Percentiles rank a stretch among this genome's conserved stretches.
Evolutionary conservation across 768 basidiomycete species (phyloP).

Genomic region (Gloeopeniophorella convolvens): DNA sequence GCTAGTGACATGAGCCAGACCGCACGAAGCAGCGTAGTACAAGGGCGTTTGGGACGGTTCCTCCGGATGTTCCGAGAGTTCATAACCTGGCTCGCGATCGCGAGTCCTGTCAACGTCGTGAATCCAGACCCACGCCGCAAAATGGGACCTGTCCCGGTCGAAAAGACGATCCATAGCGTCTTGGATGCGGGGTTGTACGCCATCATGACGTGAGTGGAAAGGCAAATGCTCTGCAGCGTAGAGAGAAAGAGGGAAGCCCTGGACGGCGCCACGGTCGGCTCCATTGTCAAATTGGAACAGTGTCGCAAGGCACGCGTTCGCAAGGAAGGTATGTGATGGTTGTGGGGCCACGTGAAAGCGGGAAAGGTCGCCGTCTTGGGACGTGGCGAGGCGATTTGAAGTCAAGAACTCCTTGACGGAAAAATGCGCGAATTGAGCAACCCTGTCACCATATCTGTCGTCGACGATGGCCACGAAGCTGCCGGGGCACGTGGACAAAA

Average conservation of each 20-base stretch:
- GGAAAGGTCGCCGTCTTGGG: neutral
- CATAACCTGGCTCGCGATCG: neutral
- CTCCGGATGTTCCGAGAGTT: neutral
- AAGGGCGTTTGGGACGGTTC: neutral
- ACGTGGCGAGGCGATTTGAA: neutral
- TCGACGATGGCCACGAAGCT: neutral
- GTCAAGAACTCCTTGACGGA: constrained; percentile 2
- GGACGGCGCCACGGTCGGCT: neutral
- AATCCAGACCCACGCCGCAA: constrained; percentile 3
- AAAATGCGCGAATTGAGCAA: neutral
- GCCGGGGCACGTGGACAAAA: neutral
- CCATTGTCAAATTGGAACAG: neutral
- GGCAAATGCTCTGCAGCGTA: constrained; percentile 1
- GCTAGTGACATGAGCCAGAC: too few relatives aligned
- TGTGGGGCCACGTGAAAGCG: neutral
- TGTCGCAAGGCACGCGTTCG: neutral
- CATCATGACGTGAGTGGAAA: neutral
- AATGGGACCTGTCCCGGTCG: neutral
- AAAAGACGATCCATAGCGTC: neutral
- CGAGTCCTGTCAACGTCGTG: neutral
- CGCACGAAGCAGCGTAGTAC: neutral
- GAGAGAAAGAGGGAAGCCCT: neutral
- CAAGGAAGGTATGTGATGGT: neutral
- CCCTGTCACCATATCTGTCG: neutral
- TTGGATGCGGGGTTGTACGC: neutral